Conservation (phyloP, 1,284 basidiomycete genomes). For the Leccinum pallidistipes region DNA sequence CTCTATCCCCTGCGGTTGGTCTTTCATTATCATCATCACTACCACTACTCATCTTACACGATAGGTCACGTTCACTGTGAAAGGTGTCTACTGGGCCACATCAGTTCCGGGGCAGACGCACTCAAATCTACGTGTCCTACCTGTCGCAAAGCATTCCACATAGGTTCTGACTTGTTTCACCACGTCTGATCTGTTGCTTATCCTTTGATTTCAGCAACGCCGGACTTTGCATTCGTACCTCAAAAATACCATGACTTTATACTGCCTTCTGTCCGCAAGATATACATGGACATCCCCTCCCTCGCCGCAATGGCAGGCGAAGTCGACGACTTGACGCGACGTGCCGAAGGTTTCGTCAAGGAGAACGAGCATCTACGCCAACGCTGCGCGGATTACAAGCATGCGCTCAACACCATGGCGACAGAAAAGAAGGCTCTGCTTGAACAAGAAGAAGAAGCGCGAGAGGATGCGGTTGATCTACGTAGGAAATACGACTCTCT, state of each 20-base stretch:
- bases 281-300: slow-evolving; percentile 50
- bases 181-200: not conserved
- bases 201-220: slow-evolving; percentile 7
- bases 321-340: slow-evolving; percentile 35
- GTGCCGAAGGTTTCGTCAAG: slow-evolving; percentile 35
- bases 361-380: slow-evolving; percentile 45
- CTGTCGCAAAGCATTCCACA: slow-evolving; percentile 55
- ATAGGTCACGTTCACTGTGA: slow-evolving; percentile 65
- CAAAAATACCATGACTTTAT: slow-evolving; percentile 61
- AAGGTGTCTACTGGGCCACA: slow-evolving; percentile 50
- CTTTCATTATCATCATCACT: rapidly evolving
- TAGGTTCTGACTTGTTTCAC: slow-evolving; percentile 40
- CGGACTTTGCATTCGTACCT: slow-evolving; percentile 54
- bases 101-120: slow-evolving; percentile 43
- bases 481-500: slow-evolving; percentile 32
- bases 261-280: slow-evolving; percentile 51
- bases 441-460: slow-evolving; percentile 29
- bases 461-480: slow-evolving; percentile 29
- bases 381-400: slow-evolving; percentile 40
- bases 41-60: slow-evolving; percentile 1
- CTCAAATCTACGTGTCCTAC: slow-evolving; percentile 53
- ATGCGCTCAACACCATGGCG: slow-evolving; percentile 31
- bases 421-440: slow-evolving; percentile 38
- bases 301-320: slow-evolving; percentile 28
- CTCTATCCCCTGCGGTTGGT: slow-evolving; percentile 59